Percentiles rank a stretch among this genome's conserved stretches.
Conservation (phyloP, 768 basidiomycete genomes). For the Lactifluus rugatus region DNA sequence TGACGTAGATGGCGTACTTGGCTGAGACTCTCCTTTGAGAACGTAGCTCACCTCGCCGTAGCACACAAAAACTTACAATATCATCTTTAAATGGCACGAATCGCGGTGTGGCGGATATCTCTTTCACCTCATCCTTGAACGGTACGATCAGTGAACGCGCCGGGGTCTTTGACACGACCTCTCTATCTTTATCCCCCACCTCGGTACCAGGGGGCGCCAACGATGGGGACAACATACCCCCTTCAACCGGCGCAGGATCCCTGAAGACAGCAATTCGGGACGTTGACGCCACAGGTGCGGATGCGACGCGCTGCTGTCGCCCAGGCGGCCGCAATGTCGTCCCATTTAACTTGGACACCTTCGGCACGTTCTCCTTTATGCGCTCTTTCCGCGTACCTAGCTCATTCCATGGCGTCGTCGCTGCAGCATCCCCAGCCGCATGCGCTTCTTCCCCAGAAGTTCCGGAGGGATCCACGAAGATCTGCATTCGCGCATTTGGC, state of each 20-base stretch:
- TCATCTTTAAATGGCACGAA: slow-evolving; percentile 72
- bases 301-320: slow-evolving; percentile 42
- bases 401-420: slow-evolving; percentile 51
- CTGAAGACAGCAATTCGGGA: slow-evolving; percentile 58
- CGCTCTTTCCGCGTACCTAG: slow-evolving; percentile 69
- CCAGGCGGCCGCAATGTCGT: slow-evolving; percentile 58
- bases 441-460: slow-evolving; percentile 39
- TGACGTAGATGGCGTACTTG: slow-evolving; percentile 26
- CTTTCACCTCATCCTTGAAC: slow-evolving; percentile 23
- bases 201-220: slow-evolving; percentile 31
- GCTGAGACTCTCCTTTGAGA: slow-evolving; percentile 23
- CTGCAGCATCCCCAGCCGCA: slow-evolving; percentile 26
- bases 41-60: slow-evolving; percentile 7
- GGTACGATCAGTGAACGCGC: slow-evolving; percentile 23
- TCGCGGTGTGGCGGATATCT: slow-evolving; percentile 39
- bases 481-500: slow-evolving; percentile 50
- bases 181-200: slow-evolving; percentile 22
- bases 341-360: slow-evolving; percentile 58
- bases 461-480: slow-evolving; percentile 67
- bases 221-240: slow-evolving; percentile 20
- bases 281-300: slow-evolving; percentile 29
- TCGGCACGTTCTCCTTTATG: slow-evolving; percentile 69
- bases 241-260: slow-evolving; percentile 42
- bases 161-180: slow-evolving; percentile 28
- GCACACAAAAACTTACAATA: slow-evolving; percentile 31